phyloP scores from a whole-genome alignment of 2,329 filamentous ascomycete species.

The Diatrype stigma region DNA sequence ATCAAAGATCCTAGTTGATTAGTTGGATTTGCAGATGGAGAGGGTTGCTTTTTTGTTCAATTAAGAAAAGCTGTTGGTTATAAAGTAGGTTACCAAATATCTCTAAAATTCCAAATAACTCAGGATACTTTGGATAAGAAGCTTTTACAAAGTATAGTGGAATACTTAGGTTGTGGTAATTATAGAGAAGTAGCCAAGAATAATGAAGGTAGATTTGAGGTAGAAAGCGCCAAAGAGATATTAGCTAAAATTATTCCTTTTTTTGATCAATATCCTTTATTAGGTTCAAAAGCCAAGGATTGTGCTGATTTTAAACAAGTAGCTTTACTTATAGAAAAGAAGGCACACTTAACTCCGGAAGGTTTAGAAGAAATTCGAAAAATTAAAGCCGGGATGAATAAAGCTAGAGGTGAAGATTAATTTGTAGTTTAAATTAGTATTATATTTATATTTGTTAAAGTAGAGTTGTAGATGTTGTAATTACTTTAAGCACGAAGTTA shows the following conservation, averaged over 20 bases:
- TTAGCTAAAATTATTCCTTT: constrained; percentile 1
- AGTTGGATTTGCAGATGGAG: not conserved
- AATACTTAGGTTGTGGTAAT: constrained; percentile 10
- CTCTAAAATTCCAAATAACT: constrained; percentile 8
- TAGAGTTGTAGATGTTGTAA: no score
- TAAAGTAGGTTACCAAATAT: not conserved
- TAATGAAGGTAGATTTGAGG: constrained; percentile 4
- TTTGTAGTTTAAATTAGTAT: not conserved
- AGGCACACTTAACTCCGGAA: constrained; percentile 1
- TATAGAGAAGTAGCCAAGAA: not conserved
- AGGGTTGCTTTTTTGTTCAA: constrained; percentile 1
- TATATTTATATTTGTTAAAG: no score
- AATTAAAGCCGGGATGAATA: constrained; percentile 3
- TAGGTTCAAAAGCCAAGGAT: constrained; percentile 1
- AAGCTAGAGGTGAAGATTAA: constrained; percentile 1
- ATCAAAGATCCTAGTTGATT: not conserved
- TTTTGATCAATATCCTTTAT: constrained; percentile 3
- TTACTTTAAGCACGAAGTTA: no score
- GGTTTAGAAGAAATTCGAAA: constrained; percentile 3
- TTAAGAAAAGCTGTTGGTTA: constrained; percentile 3
- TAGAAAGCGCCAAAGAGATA: constrained; percentile 7
- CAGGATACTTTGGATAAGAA: constrained; percentile 14
- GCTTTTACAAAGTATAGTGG: constrained; percentile 10
- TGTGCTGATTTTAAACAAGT: constrained; percentile 1
- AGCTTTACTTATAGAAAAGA: constrained; percentile 1